Evolutionary conservation across 257 asterid species (phyloP).

Genomic region (Solanum chilense): DNA sequence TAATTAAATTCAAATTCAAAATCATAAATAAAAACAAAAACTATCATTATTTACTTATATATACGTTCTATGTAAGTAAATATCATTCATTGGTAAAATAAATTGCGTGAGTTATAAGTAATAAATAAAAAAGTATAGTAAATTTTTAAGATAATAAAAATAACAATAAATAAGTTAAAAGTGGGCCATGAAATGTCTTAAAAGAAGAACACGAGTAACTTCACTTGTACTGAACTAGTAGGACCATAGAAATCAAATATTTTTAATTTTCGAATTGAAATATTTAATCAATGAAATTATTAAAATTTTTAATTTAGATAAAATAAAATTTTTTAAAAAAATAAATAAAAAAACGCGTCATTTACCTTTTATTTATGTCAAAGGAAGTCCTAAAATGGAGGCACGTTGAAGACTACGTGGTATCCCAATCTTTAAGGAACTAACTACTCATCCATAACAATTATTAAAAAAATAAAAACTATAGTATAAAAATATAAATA

Average conservation of each 20-base stretch:
- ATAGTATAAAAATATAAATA: neutral
- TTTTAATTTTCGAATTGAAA: too few relatives aligned
- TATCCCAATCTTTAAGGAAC: neutral
- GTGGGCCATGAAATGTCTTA: neutral
- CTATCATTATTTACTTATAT: neutral
- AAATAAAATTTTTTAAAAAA: neutral
- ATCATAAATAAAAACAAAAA: neutral
- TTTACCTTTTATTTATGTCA: neutral
- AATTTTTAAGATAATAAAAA: neutral
- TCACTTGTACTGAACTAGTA: neutral
- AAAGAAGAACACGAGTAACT: neutral
- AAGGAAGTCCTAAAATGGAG: neutral
- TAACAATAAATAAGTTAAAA: too few relatives aligned
- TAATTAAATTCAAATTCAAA: neutral
- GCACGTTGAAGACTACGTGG: conserved; percentile 1
- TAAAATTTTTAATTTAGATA: rapidly evolving
- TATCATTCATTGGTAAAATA: neutral
- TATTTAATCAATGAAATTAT: too few relatives aligned
- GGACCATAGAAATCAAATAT: neutral
- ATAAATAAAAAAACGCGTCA: neutral
- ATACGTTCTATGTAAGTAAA: neutral
- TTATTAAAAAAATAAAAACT: neutral
- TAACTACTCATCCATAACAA: neutral
- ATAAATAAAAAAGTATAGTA: neutral
- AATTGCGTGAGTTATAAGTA: neutral